Evolutionary conservation across 176 grass and related monocot species (phyloP).

Genomic region (Paspalum notatum): DNA sequence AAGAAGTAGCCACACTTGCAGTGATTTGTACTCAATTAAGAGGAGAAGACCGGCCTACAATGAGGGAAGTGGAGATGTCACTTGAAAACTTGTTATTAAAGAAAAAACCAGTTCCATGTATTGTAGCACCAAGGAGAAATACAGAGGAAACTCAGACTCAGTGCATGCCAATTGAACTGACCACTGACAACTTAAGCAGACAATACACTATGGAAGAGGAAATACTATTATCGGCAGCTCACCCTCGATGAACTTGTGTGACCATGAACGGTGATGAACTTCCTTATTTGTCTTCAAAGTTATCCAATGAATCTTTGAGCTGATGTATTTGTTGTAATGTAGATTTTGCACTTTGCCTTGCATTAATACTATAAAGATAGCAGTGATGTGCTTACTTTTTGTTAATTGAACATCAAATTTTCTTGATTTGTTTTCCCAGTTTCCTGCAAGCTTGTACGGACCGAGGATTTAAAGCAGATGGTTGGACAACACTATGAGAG

Average conservation of each 20-base stretch:
- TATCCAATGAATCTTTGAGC: not conserved
- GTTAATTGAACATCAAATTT: no score
- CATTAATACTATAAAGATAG: no score
- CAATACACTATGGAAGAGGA: not conserved
- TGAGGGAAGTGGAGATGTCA: not conserved
- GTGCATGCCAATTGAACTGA: not conserved
- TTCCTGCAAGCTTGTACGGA: no score
- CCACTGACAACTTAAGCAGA: not conserved
- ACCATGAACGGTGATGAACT: not conserved
- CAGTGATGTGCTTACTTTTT: no score
- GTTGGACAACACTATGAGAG: no score
- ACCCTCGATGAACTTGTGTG: not conserved
- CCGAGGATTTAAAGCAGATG: no score
- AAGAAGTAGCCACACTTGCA: not conserved
- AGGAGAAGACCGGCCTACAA: not conserved
- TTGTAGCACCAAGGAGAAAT: not conserved
- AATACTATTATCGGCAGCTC: not conserved
- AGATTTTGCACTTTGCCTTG: no score
- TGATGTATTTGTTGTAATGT: not conserved
- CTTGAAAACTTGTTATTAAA: not conserved
- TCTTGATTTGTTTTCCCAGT: no score
- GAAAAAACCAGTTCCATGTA: not conserved
- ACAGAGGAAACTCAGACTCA: not conserved
- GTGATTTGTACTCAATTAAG: not conserved
- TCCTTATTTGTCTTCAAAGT: not conserved